Base-by-base conservation (phyloP, 2,329 filamentous ascomycete genomes). In the Pseudofabraea citricarpa region DNA sequence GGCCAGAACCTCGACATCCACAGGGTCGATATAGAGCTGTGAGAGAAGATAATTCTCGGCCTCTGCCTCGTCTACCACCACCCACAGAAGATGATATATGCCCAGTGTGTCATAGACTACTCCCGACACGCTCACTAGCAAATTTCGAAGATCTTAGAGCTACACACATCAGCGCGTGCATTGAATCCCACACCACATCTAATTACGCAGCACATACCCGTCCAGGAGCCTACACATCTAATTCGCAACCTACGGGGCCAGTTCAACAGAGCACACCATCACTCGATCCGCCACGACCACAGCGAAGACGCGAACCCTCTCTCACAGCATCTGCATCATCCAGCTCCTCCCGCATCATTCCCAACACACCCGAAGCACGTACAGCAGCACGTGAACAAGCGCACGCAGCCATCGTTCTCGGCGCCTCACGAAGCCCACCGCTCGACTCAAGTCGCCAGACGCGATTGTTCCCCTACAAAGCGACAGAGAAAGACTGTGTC, bases 21-120 rank as follows among this genome's bases (percentile, higher is more conserved):
- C 49, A 46, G 26, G 47, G 44, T 19, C 42, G 43, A 12, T 48
- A 51, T 21, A 39, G 44, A 15, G 46, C 48, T 22, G 27, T 55
- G 8, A 41, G 49, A 10, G 48, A 24, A 35, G 19, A 24, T 7
- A 39, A 35, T 24, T 18, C 27, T 39, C 43, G 51, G 13, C 46
- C 51, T 16, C 46, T 53, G 6, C 48, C 56, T 13, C 44, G 44
- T 33, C 44, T 50, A 19, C 54, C 45, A 1, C 77, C 74, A 44
- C 72, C 77, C 55, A 70, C 73, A 5, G 87, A 90, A 59, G 86
- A 90, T 57, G 86, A 90, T 58, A 83, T 88, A 55, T 91, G 87
- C 49, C 86, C 86, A 1, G 76, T 90, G 35, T 91, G 87, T 55
- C 85, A 87, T 56, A 66, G 71, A 27, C 84, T 89, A 63, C 71